Evolutionary conservation across 1,284 basidiomycete species (phyloP), one percentile per base, ranked within the genome.

Genomic region (Wallemia ichthyophaga): DNA sequence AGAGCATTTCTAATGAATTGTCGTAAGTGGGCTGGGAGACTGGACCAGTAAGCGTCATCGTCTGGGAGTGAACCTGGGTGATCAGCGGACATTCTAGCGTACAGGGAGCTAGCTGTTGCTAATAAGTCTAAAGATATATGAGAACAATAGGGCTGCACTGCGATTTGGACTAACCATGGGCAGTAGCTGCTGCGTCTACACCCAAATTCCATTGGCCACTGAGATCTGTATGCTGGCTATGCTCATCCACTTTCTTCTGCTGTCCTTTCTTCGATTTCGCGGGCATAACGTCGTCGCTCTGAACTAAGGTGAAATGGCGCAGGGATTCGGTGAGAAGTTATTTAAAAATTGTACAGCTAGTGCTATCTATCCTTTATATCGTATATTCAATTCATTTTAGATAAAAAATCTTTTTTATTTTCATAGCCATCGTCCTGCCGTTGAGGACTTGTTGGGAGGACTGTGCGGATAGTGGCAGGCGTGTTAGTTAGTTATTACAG

Each of bases 1-100:
- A 78, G 70, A 17, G 76, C 76, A 60, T 75, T 75, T 59, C 74
- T 69, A 56, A 78, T 76, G 64, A 77, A 77, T 54, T 75, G 73
- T 56, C 75, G 68, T 21, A 77, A 67, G 65, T 77, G 75, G 11
- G 73, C 69, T 0, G 76, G 75, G 1, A 78, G 66, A 15, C 73
- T 74, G 2, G 74, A 73, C 76, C 76, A 78, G 66, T 78, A 78
- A 3, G 74, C 72, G 62, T 77, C 76, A 62, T 76, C 76, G 59
- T 73, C 71, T 11, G 37, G 37, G 5, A 48, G n/a, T 5, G 37
- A 48, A 21, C 37, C 37, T 17, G 37, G 37, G n/a, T 48, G 37
- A 48, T 48, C 37, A 3, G 37, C 37, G 9, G 37, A 48, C 37
- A 48, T 48, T 21, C 37, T 48, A 48, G 37, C 37, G 37, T 48